Evolutionary conservation across 306 rosid species (phyloP), one percentile per base, ranked within the genome.

Genomic region (Psophocarpus tetragonolobus): DNA sequence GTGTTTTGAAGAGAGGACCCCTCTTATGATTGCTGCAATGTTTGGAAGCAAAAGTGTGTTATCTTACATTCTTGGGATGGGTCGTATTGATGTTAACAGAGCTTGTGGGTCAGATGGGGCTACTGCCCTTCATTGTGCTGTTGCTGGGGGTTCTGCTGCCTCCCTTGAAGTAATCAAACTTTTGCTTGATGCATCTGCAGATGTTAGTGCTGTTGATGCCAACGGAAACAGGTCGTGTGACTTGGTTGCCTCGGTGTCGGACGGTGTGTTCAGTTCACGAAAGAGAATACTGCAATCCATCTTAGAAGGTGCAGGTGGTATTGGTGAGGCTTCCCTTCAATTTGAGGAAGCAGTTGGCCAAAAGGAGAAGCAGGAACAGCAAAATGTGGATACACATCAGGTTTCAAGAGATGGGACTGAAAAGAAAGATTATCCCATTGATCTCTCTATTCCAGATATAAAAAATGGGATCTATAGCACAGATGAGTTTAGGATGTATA

Each of bases 401-500:
- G 58, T 65, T 36, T 58, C 81, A 0, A 85, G 85, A 74, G 93
- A 88, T 35, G 89, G 86, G 30, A n/a, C 38, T 0, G 94, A 89
- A 81, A 87, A 82, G 86, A 90, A 87, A 81, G 92, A 88, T 77
- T 90, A 90, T 84, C 96, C 86, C 2, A 14, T 91, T 11, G 98
- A 93, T 82, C 92, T 74, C 44, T 91, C 98, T 65, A 88, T 93
- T 42, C 98, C 98, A 0, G 97, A 91, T 83, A 93, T 93, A 81
- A 93, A 90, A 77, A 88, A 85, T 44, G 98, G 89, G 30, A 84
- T 93, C 17, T 93, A 90, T 66, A 73, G 98, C 73, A 87, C 98
- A 1, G 96, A 93, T 86, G 98, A 93, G 75, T 93, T 93, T 73
- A 85, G 98, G 77, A 93, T 93, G 98, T 93, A 78, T 63, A 84